Evolutionary conservation across 2,329 filamentous ascomycete genomes (phyloP), one percentile per base, ranked within the genome.

Genomic region (Beauveria sp.): DNA sequence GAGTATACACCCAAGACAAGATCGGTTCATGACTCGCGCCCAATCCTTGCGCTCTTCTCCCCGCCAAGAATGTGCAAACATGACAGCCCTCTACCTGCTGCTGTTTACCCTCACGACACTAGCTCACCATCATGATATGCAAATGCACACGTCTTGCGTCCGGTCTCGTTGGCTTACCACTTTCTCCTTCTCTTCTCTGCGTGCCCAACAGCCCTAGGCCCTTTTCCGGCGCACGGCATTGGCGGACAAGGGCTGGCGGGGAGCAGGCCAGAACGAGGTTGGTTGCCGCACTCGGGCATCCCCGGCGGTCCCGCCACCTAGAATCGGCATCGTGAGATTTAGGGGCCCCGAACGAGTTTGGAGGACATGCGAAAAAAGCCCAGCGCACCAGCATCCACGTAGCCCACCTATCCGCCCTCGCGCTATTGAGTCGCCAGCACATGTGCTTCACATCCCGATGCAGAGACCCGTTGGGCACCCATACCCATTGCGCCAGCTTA

Each of bases 261-360:
- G 46, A 22, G 22, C 55, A 49, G 55, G 55, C 55, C 57, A 42
- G 40, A 53, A 60, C 12, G 49, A 60, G 49, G 57, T 20, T 60
- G 57, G 57, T 52, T 45, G 38, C 48, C 57, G 26, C 40, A 60
- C 24, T n/a, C 26, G 49, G 54, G 54, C 54, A 59, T 9, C 59
- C 59, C 59, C 50, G 51, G 51, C 26, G 24, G 38, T 51, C 42
- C 58, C 52, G 43, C 52, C 52, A 46, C 52, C 51, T 57, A 62
- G 34, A 56, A 55, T 62, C 60, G 60, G 60, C 60, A 62, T 62
- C 60, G 60, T 62, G 60, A 62, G 60, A 62, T 62, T 62, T 56
- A 26, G 52, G 42, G 49, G 4, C 42, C 60, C 60, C 52, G 60
- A 24, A 49, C 18, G 3, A 28, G 22, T 42, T 24, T 43, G 45